A percentile compares a stretch with the other conserved stretches of the same genome.
phyloP scores from a whole-genome alignment of 2,329 filamentous ascomycete species.

The Aspergillus novofumigatus region DNA sequence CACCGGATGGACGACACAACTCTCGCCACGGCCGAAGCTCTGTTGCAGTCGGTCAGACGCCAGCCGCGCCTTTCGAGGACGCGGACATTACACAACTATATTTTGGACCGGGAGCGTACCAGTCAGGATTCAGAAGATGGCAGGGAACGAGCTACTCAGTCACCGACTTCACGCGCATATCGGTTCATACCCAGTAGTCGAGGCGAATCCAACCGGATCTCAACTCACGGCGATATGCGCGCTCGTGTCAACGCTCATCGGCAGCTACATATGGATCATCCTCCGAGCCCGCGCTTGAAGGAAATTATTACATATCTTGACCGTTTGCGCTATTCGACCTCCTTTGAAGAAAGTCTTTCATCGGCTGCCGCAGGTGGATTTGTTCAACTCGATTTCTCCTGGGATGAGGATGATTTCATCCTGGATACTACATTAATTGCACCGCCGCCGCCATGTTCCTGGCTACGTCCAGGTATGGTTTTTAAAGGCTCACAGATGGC shows the following conservation, averaged over 20 bases:
- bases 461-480: slow-evolving; percentile 57
- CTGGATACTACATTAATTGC: slow-evolving; percentile 51
- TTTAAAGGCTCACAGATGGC: slow-evolving; percentile 62
- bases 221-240: slow-evolving; percentile 33
- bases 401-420: slow-evolving; percentile 55
- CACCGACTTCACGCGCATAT: slow-evolving; percentile 24
- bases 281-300: slow-evolving; percentile 44
- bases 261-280: slow-evolving; percentile 32
- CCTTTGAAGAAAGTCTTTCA: slow-evolving; percentile 52
- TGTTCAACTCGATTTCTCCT: slow-evolving; percentile 48
- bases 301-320: slow-evolving; percentile 60
- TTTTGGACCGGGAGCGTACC: slow-evolving; percentile 31
- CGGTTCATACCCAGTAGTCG: slow-evolving; percentile 30
- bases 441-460: slow-evolving; percentile 53
- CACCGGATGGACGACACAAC: slow-evolving; percentile 20
- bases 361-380: slow-evolving; percentile 53
- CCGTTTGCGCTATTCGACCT: slow-evolving; percentile 51
- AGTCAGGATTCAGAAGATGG: slow-evolving; percentile 22
- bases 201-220: slow-evolving; percentile 23
- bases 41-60: slow-evolving; percentile 40
- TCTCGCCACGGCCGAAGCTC: slow-evolving; percentile 33
- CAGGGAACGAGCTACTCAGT: slow-evolving; percentile 13
- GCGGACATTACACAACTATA: slow-evolving; percentile 38
- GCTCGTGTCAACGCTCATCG: slow-evolving; percentile 34
- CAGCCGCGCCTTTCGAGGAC: slow-evolving; percentile 36